Conservation (phyloP, 257 asterid genomes). For the Misopates orontium region DNA sequence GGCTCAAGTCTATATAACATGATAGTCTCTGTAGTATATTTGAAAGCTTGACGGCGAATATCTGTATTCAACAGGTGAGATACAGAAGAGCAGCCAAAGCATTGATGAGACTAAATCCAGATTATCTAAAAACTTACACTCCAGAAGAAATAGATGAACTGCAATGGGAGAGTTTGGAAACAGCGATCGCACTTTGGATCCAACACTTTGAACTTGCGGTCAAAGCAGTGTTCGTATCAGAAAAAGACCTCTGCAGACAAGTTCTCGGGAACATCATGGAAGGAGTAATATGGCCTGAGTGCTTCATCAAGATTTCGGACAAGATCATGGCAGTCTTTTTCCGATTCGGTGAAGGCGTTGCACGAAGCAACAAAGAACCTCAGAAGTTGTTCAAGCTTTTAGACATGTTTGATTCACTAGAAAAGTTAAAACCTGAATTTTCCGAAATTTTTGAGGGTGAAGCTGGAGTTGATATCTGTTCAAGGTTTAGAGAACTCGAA, state of each 20-base stretch:
- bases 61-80: slow-evolving; percentile 47
- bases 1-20: too few species aligned
- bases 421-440: slow-evolving; percentile 53
- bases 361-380: slow-evolving; percentile 75
- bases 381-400: slow-evolving; percentile 84
- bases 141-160: slow-evolving; percentile 73
- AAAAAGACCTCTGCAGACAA: slow-evolving; percentile 55
- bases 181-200: slow-evolving; percentile 72
- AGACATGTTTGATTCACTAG: slow-evolving; percentile 70
- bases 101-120: slow-evolving; percentile 68
- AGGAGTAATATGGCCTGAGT: slow-evolving; percentile 63
- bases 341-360: slow-evolving; percentile 84
- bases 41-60: too few species aligned
- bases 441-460: slow-evolving; percentile 52
- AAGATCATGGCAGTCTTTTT: slow-evolving; percentile 93
- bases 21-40: too few species aligned
- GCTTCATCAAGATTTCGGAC: slow-evolving; percentile 77
- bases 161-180: slow-evolving; percentile 76
- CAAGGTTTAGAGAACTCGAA: slow-evolving; percentile 64
- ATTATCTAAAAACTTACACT: slow-evolving; percentile 61
- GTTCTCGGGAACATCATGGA: slow-evolving; percentile 55
- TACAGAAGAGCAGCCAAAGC: slow-evolving; percentile 89
- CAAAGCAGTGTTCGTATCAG: slow-evolving; percentile 54
- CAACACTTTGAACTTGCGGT: slow-evolving; percentile 66
- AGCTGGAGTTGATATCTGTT: slow-evolving; percentile 59